phyloP scores from a whole-genome alignment of 306 rosid species.

The Castanospermum australe region DNA sequence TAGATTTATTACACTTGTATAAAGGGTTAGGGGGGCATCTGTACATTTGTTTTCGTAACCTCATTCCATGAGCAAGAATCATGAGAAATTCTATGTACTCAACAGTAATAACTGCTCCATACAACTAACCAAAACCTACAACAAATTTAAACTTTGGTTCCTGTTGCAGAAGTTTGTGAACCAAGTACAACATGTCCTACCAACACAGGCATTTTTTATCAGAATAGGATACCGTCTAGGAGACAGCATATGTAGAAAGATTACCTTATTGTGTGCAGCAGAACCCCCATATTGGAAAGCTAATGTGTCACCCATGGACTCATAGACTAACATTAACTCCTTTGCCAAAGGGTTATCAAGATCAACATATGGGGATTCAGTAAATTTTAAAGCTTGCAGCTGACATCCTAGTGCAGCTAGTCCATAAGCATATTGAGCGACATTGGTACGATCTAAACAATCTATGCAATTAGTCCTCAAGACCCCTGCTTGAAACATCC shows the following conservation, averaged over 20 bases:
- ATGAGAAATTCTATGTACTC: no score
- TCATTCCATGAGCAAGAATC: neutral
- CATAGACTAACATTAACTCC: constrained; percentile 77
- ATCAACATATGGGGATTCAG: constrained; percentile 58
- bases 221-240: neutral
- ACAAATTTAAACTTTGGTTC: neutral
- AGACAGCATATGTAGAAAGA: constrained; percentile 12
- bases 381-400: constrained; percentile 59
- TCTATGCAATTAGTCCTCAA: constrained; percentile 96
- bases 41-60: neutral
- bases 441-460: constrained; percentile 97
- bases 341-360: constrained; percentile 76
- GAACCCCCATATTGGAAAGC: constrained; percentile 97
- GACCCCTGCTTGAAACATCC: constrained; percentile 74
- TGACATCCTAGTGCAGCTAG: constrained; percentile 81
- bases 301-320: constrained; percentile 91
- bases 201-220: neutral
- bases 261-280: constrained; percentile 97
- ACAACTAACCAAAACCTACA: neutral
- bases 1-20: neutral
- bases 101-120: neutral
- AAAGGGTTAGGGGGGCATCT: neutral
- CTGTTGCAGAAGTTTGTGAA: neutral
- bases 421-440: constrained; percentile 92
- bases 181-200: neutral